Evolutionary conservation across 139 green algal species (phyloP).

Genomic region (Astrephomene gubernaculifera): DNA sequence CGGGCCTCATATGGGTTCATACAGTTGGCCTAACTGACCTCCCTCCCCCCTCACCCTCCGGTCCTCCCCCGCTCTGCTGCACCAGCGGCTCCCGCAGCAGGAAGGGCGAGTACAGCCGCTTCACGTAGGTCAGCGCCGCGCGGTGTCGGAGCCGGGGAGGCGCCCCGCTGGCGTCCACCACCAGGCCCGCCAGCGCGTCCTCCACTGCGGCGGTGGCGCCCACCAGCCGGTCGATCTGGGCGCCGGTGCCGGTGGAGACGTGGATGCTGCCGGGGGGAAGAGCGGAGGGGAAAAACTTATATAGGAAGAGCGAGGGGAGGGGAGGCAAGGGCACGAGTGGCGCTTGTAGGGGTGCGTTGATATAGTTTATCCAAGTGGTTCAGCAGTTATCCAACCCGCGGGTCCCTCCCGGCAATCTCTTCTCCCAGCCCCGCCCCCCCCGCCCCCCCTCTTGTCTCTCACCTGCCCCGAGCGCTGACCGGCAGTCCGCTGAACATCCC

Average conservation of each 20-base stretch:
- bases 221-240: conserved; percentile 87
- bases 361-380: too few species aligned
- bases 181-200: conserved; percentile 89
- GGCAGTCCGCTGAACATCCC: conserved; percentile 79
- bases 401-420: too few species aligned
- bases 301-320: background rate
- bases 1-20: too few species aligned
- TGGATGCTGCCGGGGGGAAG: conserved; percentile 6
- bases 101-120: conserved; percentile 89
- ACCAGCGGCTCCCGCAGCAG: conserved; percentile 75
- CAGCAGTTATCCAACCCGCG: too few species aligned
- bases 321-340: background rate
- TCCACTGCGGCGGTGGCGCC: conserved; percentile 92
- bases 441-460: background rate
- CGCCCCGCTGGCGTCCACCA: conserved; percentile 69
- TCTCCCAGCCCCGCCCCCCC: background rate
- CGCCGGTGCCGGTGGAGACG: conserved; percentile 30
- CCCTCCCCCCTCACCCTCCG: background rate
- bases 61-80: background rate
- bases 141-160: conserved; percentile 56
- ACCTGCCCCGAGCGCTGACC: conserved; percentile 27
- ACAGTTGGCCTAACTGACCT: background rate
- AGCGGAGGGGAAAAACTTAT: background rate
- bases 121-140: conserved; percentile 89
- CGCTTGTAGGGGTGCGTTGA: too few species aligned